These are phyloP conservation scores for Gossypioides kirkii DNA, from an alignment of 345 rosid genomes.

Conservation along the genomic window DNA sequence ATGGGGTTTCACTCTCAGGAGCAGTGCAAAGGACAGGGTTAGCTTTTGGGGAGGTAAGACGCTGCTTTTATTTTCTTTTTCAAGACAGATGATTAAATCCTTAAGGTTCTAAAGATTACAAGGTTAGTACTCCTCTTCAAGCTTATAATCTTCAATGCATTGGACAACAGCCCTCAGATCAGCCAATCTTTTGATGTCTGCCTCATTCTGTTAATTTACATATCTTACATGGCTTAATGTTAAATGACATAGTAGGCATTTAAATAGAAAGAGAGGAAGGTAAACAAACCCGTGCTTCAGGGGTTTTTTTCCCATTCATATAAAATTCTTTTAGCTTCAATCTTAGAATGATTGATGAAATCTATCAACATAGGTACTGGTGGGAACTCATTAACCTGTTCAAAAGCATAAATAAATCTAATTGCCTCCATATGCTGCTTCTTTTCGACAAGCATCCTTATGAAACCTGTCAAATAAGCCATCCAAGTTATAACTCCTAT, in stretches of 20 bases:
- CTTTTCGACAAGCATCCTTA: slow-evolving; percentile 23
- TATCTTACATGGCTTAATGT: background rate
- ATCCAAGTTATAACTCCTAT: slow-evolving; percentile 1
- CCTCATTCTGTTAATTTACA: slow-evolving; percentile 13
- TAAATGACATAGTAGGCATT: background rate
- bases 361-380: slow-evolving; percentile 31
- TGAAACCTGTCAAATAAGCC: slow-evolving; percentile 11
- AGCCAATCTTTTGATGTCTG: slow-evolving; percentile 13
- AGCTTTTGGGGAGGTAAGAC: background rate
- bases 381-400: slow-evolving; percentile 29
- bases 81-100: background rate
- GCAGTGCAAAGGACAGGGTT: background rate
- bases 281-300: slow-evolving; percentile 14
- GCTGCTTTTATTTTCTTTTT: background rate
- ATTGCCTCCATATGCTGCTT: slow-evolving; percentile 30
- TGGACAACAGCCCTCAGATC: slow-evolving; percentile 14
- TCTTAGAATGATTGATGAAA: slow-evolving; percentile 23
- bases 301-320: slow-evolving; percentile 7
- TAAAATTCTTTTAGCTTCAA: slow-evolving; percentile 9
- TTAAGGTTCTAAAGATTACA: slow-evolving; percentile 1
- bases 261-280: background rate
- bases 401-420: slow-evolving; percentile 28
- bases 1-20: background rate
- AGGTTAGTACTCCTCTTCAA: slow-evolving; percentile 1
- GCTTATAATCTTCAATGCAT: slow-evolving; percentile 21